Base-by-base conservation (phyloP, 805 yeast genomes). In the Ogataea henricii region DNA sequence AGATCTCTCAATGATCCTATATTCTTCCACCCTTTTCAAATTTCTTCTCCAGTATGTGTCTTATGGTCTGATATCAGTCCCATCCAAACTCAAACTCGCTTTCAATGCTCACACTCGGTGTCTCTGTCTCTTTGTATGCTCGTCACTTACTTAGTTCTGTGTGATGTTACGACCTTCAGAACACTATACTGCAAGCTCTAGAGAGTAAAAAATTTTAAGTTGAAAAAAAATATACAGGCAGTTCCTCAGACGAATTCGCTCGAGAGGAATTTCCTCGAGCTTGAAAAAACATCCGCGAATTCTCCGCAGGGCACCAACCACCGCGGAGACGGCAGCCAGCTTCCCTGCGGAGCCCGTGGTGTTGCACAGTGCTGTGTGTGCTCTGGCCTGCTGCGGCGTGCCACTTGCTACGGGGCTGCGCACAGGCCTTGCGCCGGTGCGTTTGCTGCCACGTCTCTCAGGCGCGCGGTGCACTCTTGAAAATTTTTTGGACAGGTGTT, bases 81-180 rank as follows among this genome's bases (percentile, higher is more conserved):
- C 22, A 20, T 17, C 13, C 21, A 34, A 32, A 14, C 13, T 9
- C 39, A 21, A 7, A 21, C 29, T 10, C 29, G 13, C n/a, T 22
- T n/a, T 5, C 35, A 32, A 36, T 36, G 17, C 40, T 21, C 29
- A n/a, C 40, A 9, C 40, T 36, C 29, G 3, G 40, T 36, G 12
- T 36, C 40, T 7, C 18, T 21, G 40, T 22, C 6, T 21, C 26
- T n/a, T 21, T 9, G 3, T 36, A 21, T 22, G 29, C 8, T 36
- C 18, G 21, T 6, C 42, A 58, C 63, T 51, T 58, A 58, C 63
- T 52, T 57, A 53, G 54, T 52, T 57, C 51, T 57, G 49, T 56
- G 60, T 52, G 54, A 50, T 50, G 50, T 47, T 52, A 46, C 46
- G 43, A 32, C 38, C 29, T 20, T 36, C 29, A 25, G 34, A 26